Evolutionary conservation across 2,329 filamentous ascomycete species (phyloP), one percentile per base, ranked within the genome.

Genomic region (Cryphonectria japonica): DNA sequence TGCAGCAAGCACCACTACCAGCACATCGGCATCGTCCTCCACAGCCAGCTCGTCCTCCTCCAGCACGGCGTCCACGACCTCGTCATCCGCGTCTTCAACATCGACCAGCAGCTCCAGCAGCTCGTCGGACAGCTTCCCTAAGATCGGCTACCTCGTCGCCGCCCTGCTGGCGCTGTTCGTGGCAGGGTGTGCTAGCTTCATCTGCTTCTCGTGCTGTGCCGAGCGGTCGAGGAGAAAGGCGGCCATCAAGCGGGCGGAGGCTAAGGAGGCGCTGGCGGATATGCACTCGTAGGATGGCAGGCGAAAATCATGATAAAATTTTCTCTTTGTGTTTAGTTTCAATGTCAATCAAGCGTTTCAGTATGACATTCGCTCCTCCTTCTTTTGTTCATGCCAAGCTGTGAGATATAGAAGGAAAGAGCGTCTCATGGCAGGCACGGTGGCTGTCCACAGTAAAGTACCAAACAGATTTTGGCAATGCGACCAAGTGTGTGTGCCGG

Each of bases 11-110:
- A 60, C 26, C 50, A 57, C 64, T 2, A 9, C 59, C 46, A 50
- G 46, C 22, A 9, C 46, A 22, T 60, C 57, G 2, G 16, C 57
- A 16, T 32, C 57, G 34, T 61, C 34, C 19, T 62, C 60, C 19
- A 67, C 66, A 2, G 52, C 66, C 37, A 68, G 66, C 57, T 68
- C 67, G 13, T 63, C 67, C 16, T 68, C 67, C 13, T 41, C 57
- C 4, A 41, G 67, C 67, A 68, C 67, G 22, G 11, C 67, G 26
- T 68, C 67, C 9, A 39, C 57, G 11, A 68, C 67, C 7, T 68
- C 67, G 26, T 67, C 67, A 2, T 37, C 67, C n/a, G 39, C 67
- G 3, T 39, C 57, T 3, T 19, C 67, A 32, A 68, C 67, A 4
- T 62, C 57, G 19, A 50, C 67, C 6, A 62, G 57, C 41, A 34